A percentile compares a stretch with the other conserved stretches of the same genome.
Conservation (phyloP, 1,284 basidiomycete genomes). For the Leucoagaricus sp. region DNA sequence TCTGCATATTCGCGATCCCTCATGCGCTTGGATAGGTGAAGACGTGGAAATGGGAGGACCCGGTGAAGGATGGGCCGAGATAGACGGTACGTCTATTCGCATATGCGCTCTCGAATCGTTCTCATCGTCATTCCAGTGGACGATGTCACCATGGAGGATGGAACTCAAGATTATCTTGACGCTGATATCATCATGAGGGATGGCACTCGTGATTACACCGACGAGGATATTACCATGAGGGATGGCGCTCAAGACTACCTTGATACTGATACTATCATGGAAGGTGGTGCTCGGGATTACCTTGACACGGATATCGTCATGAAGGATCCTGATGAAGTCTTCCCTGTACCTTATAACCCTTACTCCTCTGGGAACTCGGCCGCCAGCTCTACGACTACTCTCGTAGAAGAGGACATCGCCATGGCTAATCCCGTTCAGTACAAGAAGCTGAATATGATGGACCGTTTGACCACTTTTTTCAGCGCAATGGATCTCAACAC, state of each 20-base stretch:
- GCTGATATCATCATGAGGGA: not conserved
- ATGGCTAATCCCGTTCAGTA: not conserved
- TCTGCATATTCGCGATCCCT: not conserved
- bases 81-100: not conserved
- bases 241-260: not conserved
- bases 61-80: constrained; percentile 6
- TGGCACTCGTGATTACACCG: not conserved
- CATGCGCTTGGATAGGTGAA: not conserved
- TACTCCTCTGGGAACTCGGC: not conserved
- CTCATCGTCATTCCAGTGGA: not conserved
- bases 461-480: not conserved
- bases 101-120: not conserved
- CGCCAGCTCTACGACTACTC: not conserved
- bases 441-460: not conserved
- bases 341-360: not conserved
- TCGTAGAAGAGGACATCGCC: not conserved
- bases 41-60: constrained; percentile 4
- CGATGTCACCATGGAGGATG: not conserved
- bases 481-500: not conserved
- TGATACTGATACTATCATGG: not conserved
- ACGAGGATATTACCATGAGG: not conserved
- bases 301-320: not conserved
- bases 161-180: not conserved
- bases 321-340: not conserved
- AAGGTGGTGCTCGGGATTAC: not conserved